A percentile compares a stretch with the other conserved stretches of the same genome.
phyloP scores from a whole-genome alignment of 371 early-diverging fungal genomes.

The Actinomortierella wolfii region DNA sequence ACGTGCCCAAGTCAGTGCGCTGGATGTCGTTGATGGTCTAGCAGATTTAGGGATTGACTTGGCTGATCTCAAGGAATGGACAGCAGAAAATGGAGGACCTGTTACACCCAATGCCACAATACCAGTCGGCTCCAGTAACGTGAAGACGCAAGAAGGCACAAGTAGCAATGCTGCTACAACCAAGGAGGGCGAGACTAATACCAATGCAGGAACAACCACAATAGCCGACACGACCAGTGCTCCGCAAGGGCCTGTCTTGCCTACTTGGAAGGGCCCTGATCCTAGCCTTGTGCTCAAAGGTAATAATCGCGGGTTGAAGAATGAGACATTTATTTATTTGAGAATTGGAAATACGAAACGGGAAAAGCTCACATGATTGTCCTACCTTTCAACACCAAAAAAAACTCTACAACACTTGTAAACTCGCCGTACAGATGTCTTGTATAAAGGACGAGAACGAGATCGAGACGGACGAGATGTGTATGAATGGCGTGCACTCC shows the following conservation, averaged over 20 bases:
- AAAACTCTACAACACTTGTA: too few relatives aligned
- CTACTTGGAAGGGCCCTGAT: constrained; percentile 42
- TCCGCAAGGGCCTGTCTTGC: constrained; percentile 23
- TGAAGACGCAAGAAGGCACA: background rate
- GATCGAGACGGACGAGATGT: constrained; percentile 4
- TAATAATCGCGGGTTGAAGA: constrained; percentile 5
- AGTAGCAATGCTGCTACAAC: background rate
- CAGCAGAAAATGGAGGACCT: constrained; percentile 30
- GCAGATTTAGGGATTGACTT: constrained; percentile 34
- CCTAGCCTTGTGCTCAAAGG: constrained; percentile 36
- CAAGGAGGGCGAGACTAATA: too few relatives aligned
- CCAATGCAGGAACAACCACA: constrained; percentile 6
- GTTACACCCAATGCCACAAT: background rate
- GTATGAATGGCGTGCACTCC: constrained; percentile 41
- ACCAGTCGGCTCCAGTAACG: constrained; percentile 1
- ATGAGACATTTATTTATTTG: too few relatives aligned
- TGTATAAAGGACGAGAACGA: constrained; percentile 23
- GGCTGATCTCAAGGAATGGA: constrained; percentile 29
- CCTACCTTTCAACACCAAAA: too few relatives aligned
- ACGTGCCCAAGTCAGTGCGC: constrained; percentile 35
- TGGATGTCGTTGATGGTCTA: constrained; percentile 36
- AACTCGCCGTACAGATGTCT: constrained; percentile 10
- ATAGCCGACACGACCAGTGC: constrained; percentile 2
- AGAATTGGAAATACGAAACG: too few relatives aligned
- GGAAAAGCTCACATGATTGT: too few relatives aligned